Evolutionary conservation across 495 filamentous ascomycete genomes (phyloP).

Genomic region (Lentithecium fluviatile): DNA sequence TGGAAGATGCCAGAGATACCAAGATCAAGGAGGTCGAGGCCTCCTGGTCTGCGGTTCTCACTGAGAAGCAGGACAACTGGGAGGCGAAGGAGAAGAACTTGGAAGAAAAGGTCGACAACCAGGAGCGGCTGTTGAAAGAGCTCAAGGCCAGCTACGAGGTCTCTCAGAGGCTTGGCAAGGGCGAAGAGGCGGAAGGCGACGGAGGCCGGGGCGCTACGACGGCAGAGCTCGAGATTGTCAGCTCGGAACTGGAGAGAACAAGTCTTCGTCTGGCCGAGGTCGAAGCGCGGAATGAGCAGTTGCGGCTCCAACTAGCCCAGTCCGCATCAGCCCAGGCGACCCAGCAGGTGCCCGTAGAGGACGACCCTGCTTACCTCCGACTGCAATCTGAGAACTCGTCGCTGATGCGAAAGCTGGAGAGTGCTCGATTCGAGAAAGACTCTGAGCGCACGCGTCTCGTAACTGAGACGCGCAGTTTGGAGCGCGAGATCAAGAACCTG

Average conservation of each 20-base stretch:
- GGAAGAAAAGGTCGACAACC: slow-evolving; percentile 90
- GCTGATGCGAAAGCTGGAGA: slow-evolving; percentile 82
- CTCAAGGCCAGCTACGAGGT: slow-evolving; percentile 97
- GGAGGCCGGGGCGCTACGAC: slow-evolving; percentile 61
- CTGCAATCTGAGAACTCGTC: slow-evolving; percentile 90
- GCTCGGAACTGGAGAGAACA: slow-evolving; percentile 86
- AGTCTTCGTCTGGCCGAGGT: slow-evolving; percentile 84
- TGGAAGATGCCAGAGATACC: slow-evolving; percentile 73
- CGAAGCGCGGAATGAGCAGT: slow-evolving; percentile 90
- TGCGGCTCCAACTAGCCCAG: slow-evolving; percentile 86
- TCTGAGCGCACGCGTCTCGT: slow-evolving; percentile 71
- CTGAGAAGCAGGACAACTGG: slow-evolving; percentile 96
- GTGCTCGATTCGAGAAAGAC: slow-evolving; percentile 75
- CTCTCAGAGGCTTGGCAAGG: slow-evolving; percentile 77
- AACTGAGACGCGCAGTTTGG: slow-evolving; percentile 65
- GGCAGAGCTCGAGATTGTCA: slow-evolving; percentile 90
- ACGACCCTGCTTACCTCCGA: slow-evolving; percentile 82
- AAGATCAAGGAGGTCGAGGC: slow-evolving; percentile 82
- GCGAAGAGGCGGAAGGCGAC: slow-evolving; percentile 59
- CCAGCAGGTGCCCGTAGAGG: slow-evolving; percentile 55
- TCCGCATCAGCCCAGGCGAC: slow-evolving; percentile 70
- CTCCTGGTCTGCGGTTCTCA: slow-evolving; percentile 88
- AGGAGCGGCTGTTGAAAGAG: slow-evolving; percentile 88
- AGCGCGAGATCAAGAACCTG: slow-evolving; percentile 67
- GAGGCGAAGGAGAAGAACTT: slow-evolving; percentile 86